Evolutionary conservation across 2,329 filamentous ascomycete genomes (phyloP).

Genomic region (Pseudogymnoascus sp.): DNA sequence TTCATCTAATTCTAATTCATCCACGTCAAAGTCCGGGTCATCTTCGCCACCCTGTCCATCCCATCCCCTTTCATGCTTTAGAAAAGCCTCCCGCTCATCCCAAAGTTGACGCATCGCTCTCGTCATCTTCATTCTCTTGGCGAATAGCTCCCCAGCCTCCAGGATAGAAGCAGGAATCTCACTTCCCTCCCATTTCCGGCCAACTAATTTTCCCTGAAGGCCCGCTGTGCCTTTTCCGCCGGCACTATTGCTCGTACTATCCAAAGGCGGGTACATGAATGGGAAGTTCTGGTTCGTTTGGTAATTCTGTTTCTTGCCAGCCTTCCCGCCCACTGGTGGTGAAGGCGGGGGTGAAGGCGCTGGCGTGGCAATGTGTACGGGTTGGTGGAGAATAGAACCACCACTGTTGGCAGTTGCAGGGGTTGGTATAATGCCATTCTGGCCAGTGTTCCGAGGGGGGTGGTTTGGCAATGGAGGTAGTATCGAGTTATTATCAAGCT

Average conservation of each 20-base stretch:
- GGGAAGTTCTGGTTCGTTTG: constrained; percentile 99
- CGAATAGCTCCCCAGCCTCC: constrained; percentile 88
- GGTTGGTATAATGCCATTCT: constrained; percentile 54
- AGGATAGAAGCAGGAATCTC: constrained; percentile 91
- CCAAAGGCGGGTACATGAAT: constrained; percentile 90
- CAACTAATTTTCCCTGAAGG: constrained; percentile 70
- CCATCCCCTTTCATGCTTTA: constrained; percentile 91
- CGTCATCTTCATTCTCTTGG: constrained; percentile 81
- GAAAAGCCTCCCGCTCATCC: constrained; percentile 85
- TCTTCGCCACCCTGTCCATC: constrained; percentile 41
- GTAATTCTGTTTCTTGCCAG: constrained; percentile 97
- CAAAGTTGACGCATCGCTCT: constrained; percentile 86
- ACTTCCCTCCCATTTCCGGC: constrained; percentile 83
- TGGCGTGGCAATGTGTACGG: constrained; percentile 97
- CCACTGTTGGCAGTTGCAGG: constrained; percentile 45
- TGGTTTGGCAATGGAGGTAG: constrained; percentile 77
- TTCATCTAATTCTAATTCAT: constrained; percentile 34
- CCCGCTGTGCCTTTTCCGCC: constrained; percentile 82
- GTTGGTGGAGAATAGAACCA: constrained; percentile 83
- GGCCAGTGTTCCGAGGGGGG: constrained; percentile 49
- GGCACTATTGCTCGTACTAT: constrained; percentile 78
- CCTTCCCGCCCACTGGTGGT: constrained; percentile 77
- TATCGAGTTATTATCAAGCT: constrained; percentile 84
- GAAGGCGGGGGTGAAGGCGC: constrained; percentile 93
- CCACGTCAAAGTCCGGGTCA: constrained; percentile 33